phyloP scores from a whole-genome alignment of 2,329 filamentous ascomycete genomes.

The Scorias spongiosa region DNA sequence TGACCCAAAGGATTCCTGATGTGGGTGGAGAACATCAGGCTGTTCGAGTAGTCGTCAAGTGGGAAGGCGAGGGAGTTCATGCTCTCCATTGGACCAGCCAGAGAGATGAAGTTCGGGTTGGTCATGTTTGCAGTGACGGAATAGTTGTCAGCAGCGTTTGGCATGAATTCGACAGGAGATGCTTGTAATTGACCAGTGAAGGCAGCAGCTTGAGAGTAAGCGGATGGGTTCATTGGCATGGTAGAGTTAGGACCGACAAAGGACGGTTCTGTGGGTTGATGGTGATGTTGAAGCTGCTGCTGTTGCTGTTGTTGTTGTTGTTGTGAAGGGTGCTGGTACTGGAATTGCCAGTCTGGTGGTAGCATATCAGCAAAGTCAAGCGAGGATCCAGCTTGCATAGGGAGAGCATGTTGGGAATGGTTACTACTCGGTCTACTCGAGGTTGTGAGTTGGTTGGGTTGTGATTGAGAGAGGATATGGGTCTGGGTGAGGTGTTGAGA shows the following conservation, averaged over 20 bases:
- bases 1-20: slow-evolving; percentile 24
- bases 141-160: slow-evolving; percentile 20
- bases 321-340: slow-evolving; percentile 17
- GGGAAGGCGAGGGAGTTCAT: slow-evolving; percentile 28
- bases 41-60: slow-evolving; percentile 56
- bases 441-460: slow-evolving; percentile 1
- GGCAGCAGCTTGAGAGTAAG: slow-evolving; percentile 20
- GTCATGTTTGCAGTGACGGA: slow-evolving; percentile 27
- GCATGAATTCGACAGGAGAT: slow-evolving; percentile 34
- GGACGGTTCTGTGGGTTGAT: slow-evolving; percentile 8
- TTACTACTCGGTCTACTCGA: slow-evolving; percentile 14
- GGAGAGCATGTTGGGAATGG: slow-evolving; percentile 14
- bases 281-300: slow-evolving; percentile 4
- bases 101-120: slow-evolving; percentile 24
- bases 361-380: slow-evolving; percentile 20
- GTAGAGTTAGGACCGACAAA: slow-evolving; percentile 11
- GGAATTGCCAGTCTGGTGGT: slow-evolving; percentile 28
- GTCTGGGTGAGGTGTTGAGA: slow-evolving; percentile 5
- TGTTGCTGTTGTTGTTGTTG: slow-evolving; percentile 1
- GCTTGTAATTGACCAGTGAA: slow-evolving; percentile 28
- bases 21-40: slow-evolving; percentile 38
- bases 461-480: slow-evolving; percentile 1
- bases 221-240: slow-evolving; percentile 20
- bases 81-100: slow-evolving; percentile 27
- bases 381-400: slow-evolving; percentile 18